These are phyloP conservation scores for Aspergillus leporis DNA, from an alignment of 495 filamentous ascomycete genomes.

Conservation along the genomic window DNA sequence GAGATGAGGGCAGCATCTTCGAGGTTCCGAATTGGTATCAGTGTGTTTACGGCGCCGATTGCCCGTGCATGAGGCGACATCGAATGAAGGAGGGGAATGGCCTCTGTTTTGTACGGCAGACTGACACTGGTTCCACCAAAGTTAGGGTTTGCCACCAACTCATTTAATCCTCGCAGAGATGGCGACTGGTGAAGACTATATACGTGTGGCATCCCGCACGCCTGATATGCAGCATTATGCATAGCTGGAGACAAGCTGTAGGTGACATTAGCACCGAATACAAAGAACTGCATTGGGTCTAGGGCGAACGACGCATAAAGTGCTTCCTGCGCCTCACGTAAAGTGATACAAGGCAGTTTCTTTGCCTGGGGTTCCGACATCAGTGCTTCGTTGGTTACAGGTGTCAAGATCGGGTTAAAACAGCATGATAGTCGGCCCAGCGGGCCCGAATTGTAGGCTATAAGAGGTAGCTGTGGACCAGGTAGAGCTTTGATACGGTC, in stretches of 20 bases:
- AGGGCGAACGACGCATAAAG: conserved; percentile 57
- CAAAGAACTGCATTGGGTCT: conserved; percentile 48
- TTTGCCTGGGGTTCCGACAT: conserved; percentile 22
- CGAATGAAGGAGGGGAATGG: conserved; percentile 66
- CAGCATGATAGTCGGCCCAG: conserved; percentile 63
- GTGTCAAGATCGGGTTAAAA: conserved; percentile 64
- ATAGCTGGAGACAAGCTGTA: conserved; percentile 53
- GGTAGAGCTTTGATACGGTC: conserved; percentile 33
- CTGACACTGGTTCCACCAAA: conserved; percentile 77
- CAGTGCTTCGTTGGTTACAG: conserved; percentile 49
- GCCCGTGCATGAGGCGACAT: conserved; percentile 73
- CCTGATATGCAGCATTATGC: conserved; percentile 73
- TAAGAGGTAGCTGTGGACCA: conserved; percentile 47
- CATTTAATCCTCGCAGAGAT: conserved; percentile 63
- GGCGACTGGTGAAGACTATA: conserved; percentile 68
- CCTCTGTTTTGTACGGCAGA: conserved; percentile 73
- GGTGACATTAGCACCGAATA: conserved; percentile 45
- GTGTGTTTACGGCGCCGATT: conserved; percentile 77
- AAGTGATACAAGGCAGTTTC: conserved; percentile 42
- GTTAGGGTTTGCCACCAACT: conserved; percentile 59
- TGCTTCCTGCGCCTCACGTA: conserved; percentile 41
- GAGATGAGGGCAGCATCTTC: conserved; percentile 42
- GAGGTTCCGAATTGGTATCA: conserved; percentile 67
- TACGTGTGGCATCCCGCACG: conserved; percentile 69
- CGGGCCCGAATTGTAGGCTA: conserved; percentile 70